Evolutionary conservation across 2,329 filamentous ascomycete genomes (phyloP).

Genomic region (Venturia aucupariae): DNA sequence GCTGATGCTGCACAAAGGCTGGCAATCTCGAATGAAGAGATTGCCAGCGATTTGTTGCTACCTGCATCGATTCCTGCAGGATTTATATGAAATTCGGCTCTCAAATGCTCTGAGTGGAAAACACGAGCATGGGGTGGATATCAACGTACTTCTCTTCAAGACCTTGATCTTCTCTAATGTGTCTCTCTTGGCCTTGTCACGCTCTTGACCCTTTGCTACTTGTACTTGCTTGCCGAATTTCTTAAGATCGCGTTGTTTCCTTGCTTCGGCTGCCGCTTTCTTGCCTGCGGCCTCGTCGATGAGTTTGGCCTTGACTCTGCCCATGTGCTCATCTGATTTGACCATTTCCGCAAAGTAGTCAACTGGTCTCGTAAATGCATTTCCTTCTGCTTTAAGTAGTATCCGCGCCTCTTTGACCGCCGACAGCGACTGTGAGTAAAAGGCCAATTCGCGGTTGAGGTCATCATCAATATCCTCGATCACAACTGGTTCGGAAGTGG

Average conservation of each 20-base stretch:
- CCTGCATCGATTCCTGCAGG: too few species aligned
- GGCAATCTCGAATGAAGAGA: too few species aligned
- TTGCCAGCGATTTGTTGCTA: too few species aligned
- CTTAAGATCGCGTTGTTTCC: constrained; percentile 89
- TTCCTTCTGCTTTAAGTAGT: constrained; percentile 70
- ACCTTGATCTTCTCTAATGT: constrained; percentile 92
- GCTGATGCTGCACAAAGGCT: too few species aligned
- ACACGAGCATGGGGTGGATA: background rate
- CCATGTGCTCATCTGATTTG: constrained; percentile 97
- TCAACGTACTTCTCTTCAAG: constrained; percentile 80
- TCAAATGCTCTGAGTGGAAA: background rate
- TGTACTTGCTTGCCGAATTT: constrained; percentile 99
- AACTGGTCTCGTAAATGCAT: constrained; percentile 76
- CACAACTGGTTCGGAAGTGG: constrained; percentile 56
- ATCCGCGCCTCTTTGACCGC: constrained; percentile 64
- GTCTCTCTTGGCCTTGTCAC: constrained; percentile 82
- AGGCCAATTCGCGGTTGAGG: constrained; percentile 80
- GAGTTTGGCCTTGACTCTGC: constrained; percentile 86
- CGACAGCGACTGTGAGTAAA: constrained; percentile 81
- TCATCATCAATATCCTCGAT: constrained; percentile 86
- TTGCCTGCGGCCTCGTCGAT: constrained; percentile 85
- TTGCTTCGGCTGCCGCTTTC: constrained; percentile 84
- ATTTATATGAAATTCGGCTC: background rate
- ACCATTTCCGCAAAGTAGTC: constrained; percentile 99
- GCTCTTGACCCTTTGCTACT: constrained; percentile 89